These are phyloP conservation scores for Botrytis pseudocinerea DNA, from an alignment of 2,329 filamentous ascomycete genomes.

Conservation along the genomic window DNA sequence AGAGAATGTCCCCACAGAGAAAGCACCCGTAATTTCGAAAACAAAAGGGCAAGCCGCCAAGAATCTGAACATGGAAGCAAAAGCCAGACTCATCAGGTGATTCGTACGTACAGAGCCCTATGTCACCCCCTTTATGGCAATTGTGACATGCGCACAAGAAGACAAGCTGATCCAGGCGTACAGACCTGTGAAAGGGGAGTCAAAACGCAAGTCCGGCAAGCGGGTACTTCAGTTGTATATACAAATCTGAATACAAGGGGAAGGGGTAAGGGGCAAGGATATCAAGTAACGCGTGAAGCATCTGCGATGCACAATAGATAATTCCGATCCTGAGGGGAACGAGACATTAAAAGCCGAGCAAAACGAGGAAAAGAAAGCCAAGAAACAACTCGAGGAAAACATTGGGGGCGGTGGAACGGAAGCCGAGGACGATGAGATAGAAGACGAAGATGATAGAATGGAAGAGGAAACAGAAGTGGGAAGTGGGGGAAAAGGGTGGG, in stretches of 20 bases:
- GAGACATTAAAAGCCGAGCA: neutral
- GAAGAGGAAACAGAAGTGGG: neutral
- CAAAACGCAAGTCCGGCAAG: neutral
- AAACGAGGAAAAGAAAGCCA: neutral
- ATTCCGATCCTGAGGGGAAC: neutral
- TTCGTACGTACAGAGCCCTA: neutral
- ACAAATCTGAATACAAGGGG: neutral
- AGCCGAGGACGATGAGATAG: too few relatives aligned
- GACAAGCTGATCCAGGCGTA: too few relatives aligned
- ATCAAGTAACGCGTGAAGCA: neutral
- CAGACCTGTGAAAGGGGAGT: too few relatives aligned
- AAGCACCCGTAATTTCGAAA: too few relatives aligned
- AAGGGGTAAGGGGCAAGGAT: neutral
- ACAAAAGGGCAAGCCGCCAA: too few relatives aligned
- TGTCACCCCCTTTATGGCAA: too few relatives aligned
- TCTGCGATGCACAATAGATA: neutral
- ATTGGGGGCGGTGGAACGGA: too few relatives aligned
- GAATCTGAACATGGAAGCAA: neutral
- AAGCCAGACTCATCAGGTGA: neutral
- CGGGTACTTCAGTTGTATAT: neutral
- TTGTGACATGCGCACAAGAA: neutral
- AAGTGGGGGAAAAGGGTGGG: neutral
- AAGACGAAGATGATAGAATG: neutral
- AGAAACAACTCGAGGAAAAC: too few relatives aligned
- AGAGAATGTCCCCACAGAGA: too few relatives aligned